phyloP scores from a whole-genome alignment of 1,139 yeast genomes.

The Candida freyschussii region DNA sequence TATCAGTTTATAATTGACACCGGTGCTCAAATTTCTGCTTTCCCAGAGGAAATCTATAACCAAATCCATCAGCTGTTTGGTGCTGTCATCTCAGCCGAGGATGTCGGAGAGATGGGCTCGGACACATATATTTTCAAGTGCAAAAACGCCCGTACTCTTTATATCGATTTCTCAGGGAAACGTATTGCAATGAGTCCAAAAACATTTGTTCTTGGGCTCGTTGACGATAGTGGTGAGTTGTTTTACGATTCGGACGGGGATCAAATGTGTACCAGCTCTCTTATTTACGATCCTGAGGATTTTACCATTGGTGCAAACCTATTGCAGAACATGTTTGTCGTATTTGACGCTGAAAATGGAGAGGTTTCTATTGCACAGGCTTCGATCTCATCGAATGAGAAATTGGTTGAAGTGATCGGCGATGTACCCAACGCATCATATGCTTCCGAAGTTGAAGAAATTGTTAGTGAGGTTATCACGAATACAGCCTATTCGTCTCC shows the following conservation, averaged over 20 bases:
- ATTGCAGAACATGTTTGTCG: constrained; percentile 45
- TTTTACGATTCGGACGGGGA: constrained; percentile 15
- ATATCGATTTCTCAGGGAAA: constrained; percentile 17
- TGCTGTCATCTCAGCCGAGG: constrained; percentile 7
- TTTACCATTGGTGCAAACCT: constrained; percentile 43
- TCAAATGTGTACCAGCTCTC: constrained; percentile 13
- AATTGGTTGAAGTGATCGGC: constrained; percentile 17
- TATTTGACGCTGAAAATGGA: constrained; percentile 45
- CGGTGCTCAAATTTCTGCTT: constrained; percentile 13
- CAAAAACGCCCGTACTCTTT: constrained; percentile 13
- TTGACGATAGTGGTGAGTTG: constrained; percentile 6
- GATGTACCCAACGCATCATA: constrained; percentile 15
- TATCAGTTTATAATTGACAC: constrained; percentile 15
- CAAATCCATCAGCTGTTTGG: constrained; percentile 16
- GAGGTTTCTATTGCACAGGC: constrained; percentile 48
- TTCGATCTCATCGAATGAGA: constrained; percentile 11
- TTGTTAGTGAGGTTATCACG: not conserved
- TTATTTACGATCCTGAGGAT: constrained; percentile 2
- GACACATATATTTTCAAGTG: constrained; percentile 18
- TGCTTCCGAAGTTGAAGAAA: constrained; percentile 7
- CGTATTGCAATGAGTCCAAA: constrained; percentile 10
- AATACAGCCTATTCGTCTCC: constrained; percentile 5
- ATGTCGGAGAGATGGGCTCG: constrained; percentile 3
- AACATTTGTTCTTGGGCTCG: constrained; percentile 10
- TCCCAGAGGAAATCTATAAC: constrained; percentile 12